phyloP scores from a whole-genome alignment of 2,329 filamentous ascomycete genomes.

The Teratosphaeria zuluensis region DNA sequence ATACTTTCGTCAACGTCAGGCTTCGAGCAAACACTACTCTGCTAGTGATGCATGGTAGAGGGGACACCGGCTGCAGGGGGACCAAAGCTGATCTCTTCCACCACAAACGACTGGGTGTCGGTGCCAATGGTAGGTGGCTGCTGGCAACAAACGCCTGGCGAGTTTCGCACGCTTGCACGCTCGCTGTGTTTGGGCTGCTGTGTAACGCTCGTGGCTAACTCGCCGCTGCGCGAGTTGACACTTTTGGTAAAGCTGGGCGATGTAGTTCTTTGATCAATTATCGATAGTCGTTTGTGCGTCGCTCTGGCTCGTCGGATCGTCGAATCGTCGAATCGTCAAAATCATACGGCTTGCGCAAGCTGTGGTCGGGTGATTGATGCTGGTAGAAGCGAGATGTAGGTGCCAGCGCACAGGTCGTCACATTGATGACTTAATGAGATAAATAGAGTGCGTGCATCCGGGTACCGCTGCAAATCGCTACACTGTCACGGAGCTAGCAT shows the following conservation, averaged over 20 bases:
- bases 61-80: not conserved
- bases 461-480: not conserved
- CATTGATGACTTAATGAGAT: not conserved
- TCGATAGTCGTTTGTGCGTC: not conserved
- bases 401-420: not conserved
- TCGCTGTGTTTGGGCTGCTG: not conserved
- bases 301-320: not conserved
- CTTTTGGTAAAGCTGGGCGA: not conserved
- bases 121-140: not conserved
- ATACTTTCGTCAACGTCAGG: conserved; percentile 18
- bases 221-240: not conserved
- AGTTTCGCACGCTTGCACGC: not conserved
- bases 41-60: not conserved
- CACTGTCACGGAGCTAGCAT: not conserved
- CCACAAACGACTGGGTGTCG: not conserved
- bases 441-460: not conserved
- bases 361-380: not conserved
- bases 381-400: not conserved
- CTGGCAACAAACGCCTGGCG: not conserved
- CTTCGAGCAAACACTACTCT: not conserved
- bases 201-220: not conserved
- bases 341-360: not conserved
- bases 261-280: not conserved
- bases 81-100: not conserved
- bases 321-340: not conserved